A percentile compares a stretch with the other conserved stretches of the same genome.
Conservation (phyloP, 2,329 filamentous ascomycete species). For the Penicillium sp. region DNA sequence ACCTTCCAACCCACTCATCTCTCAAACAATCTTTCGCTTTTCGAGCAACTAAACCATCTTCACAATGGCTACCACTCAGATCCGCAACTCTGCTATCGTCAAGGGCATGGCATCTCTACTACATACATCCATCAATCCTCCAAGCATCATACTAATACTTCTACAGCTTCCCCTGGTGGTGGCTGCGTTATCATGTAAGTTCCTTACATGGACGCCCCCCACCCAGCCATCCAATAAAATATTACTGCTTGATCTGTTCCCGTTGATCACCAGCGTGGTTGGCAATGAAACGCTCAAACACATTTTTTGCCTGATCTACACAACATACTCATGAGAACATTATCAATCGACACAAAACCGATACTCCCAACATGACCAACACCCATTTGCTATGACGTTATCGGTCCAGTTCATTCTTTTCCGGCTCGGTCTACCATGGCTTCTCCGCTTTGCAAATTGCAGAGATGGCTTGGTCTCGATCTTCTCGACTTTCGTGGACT, state of each 20-base stretch:
- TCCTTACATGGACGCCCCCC: slow-evolving; percentile 14
- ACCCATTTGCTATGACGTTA: not conserved
- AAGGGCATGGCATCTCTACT: slow-evolving; percentile 18
- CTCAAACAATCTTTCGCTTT: slow-evolving; percentile 6
- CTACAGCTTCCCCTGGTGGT: slow-evolving; percentile 26
- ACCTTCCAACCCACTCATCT: not conserved
- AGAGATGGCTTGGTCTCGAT: not conserved
- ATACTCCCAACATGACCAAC: slow-evolving; percentile 1
- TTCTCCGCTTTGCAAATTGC: no score
- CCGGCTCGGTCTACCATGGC: not conserved
- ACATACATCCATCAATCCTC: not conserved
- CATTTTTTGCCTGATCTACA: not conserved
- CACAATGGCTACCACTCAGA: slow-evolving; percentile 25
- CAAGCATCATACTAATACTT: not conserved
- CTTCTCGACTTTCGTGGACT: not conserved
- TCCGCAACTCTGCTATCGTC: slow-evolving; percentile 21
- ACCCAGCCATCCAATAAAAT: not conserved
- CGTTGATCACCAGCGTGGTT: not conserved
- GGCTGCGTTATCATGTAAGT: slow-evolving; percentile 31
- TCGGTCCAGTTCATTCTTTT: slow-evolving; percentile 16
- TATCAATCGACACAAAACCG: not conserved
- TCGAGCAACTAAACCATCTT: slow-evolving; percentile 12
- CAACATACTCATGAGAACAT: not conserved
- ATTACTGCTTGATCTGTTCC: not conserved
- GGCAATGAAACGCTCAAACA: not conserved